These are phyloP conservation scores for Amoebophrya sp. DNA, from an alignment of 169 alveolate genomes.

Conservation along the genomic window DNA sequence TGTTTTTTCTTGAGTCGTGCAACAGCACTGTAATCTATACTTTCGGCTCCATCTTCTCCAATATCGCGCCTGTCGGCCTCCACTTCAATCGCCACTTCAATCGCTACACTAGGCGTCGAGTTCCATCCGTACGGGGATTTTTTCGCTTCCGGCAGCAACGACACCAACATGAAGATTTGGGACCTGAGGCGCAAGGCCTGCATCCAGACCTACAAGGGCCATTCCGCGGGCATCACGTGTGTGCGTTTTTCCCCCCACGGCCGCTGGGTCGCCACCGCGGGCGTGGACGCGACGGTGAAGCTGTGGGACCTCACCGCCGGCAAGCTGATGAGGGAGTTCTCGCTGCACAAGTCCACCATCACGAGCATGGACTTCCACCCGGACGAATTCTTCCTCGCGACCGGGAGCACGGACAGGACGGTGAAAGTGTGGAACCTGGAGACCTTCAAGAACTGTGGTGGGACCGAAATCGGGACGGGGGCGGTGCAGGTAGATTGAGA, in stretches of 20 bases:
- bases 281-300: constrained; percentile 45
- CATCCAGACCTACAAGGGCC: constrained; percentile 44
- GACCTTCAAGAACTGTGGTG: background rate
- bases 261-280: constrained; percentile 56
- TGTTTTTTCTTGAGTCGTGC: background rate
- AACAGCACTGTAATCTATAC: background rate
- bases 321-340: constrained; percentile 29
- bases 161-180: constrained; percentile 53
- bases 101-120: background rate
- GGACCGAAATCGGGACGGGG: background rate
- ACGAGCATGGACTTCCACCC: constrained; percentile 54
- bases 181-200: constrained; percentile 41
- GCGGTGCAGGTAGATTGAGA: background rate
- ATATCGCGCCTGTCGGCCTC: background rate
- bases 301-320: constrained; percentile 47
- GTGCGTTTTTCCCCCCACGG: constrained; percentile 54
- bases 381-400: constrained; percentile 43
- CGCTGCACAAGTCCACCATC: constrained; percentile 24
- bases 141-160: constrained; percentile 35
- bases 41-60: background rate
- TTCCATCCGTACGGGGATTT: constrained; percentile 17
- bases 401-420: constrained; percentile 46
- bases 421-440: constrained; percentile 58
- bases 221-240: constrained; percentile 29
- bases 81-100: background rate